These are phyloP conservation scores for Tremella fuciformis DNA, from an alignment of 768 basidiomycete genomes.

Conservation along the genomic window DNA sequence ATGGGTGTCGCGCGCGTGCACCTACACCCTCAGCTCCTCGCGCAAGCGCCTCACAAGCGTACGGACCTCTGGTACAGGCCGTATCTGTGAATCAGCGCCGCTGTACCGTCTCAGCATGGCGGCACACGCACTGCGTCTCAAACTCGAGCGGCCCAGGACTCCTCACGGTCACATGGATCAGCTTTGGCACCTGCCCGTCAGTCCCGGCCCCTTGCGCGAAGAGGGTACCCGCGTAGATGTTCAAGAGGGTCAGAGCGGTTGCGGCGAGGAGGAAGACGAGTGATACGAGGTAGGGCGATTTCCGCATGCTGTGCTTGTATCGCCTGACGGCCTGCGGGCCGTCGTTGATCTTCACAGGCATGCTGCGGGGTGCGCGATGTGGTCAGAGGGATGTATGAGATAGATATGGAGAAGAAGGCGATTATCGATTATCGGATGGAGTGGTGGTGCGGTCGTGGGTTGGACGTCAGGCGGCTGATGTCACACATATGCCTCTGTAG, in stretches of 20 bases:
- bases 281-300: slow-evolving; percentile 45
- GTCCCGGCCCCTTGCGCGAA: background rate
- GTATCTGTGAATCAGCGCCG: slow-evolving; percentile 32
- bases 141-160: slow-evolving; percentile 46
- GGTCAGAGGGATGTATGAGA: too few species aligned
- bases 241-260: slow-evolving; percentile 42
- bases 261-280: slow-evolving; percentile 43
- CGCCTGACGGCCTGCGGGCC: slow-evolving; percentile 5
- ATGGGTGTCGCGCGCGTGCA: slow-evolving; percentile 42
- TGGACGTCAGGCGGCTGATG: too few species aligned
- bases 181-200: slow-evolving; percentile 31
- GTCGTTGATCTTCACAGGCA: slow-evolving; percentile 21
- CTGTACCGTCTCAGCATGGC: background rate
- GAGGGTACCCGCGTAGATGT: slow-evolving; percentile 41
- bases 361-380: background rate
- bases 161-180: slow-evolving; percentile 36
- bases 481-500: too few species aligned
- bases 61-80: slow-evolving; percentile 45
- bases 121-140: slow-evolving; percentile 45
- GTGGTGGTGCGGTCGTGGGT: too few species aligned
- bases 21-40: slow-evolving; percentile 24
- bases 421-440: too few species aligned
- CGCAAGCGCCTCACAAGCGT: background rate
- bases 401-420: too few species aligned
- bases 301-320: slow-evolving; percentile 38